phyloP scores from a whole-genome alignment of 345 rosid species.

The Salix brachista region DNA sequence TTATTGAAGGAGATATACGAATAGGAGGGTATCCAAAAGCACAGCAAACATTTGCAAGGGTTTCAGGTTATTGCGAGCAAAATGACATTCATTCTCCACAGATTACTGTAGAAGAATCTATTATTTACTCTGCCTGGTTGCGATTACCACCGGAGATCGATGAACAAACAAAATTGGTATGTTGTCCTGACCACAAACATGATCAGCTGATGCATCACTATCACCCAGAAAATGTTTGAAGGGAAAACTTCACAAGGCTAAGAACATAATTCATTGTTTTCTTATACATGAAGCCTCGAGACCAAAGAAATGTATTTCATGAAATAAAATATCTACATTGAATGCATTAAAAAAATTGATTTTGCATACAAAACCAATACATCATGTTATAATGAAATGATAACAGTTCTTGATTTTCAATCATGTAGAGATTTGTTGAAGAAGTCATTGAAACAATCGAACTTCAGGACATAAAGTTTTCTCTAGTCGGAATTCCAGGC shows the following conservation, averaged over 20 bases:
- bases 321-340: too few species aligned
- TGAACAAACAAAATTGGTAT: slow-evolving; percentile 50
- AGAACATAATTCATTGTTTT: too few species aligned
- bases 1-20: slow-evolving; percentile 64
- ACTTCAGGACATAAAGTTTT: slow-evolving; percentile 56
- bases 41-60: slow-evolving; percentile 74
- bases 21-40: slow-evolving; percentile 64
- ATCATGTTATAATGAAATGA: too few species aligned
- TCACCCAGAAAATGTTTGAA: too few species aligned
- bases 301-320: too few species aligned
- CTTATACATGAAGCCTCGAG: too few species aligned
- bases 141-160: slow-evolving; percentile 61
- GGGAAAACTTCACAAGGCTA: too few species aligned
- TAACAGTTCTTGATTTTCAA: too few species aligned
- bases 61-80: slow-evolving; percentile 85
- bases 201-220: too few species aligned
- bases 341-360: too few species aligned
- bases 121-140: slow-evolving; percentile 74
- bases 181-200: not conserved
- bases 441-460: slow-evolving; percentile 73
- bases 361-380: too few species aligned
- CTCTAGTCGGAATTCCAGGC: slow-evolving; percentile 61
- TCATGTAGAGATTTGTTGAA: slow-evolving; percentile 49
- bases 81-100: slow-evolving; percentile 73
- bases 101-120: slow-evolving; percentile 64